These are phyloP conservation scores for Colletotrichum sp. DNA, from an alignment of 2,329 filamentous ascomycete species.

Conservation along the genomic window DNA sequence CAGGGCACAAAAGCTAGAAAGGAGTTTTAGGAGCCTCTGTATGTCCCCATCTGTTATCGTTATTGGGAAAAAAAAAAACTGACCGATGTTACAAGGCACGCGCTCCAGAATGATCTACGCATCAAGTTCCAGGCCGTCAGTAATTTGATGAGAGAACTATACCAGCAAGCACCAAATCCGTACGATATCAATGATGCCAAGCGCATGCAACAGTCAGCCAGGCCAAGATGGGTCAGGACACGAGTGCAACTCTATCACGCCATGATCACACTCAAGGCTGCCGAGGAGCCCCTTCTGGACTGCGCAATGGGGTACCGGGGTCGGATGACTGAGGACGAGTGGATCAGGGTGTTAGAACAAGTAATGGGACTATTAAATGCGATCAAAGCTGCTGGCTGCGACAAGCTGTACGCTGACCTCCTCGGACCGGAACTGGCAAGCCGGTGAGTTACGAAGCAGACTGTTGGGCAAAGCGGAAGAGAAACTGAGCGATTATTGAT, in stretches of 20 bases:
- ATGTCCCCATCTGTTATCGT: background rate
- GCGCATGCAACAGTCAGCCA: background rate
- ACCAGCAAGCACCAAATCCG: background rate
- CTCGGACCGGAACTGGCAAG: background rate
- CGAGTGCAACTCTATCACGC: background rate
- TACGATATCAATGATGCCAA: background rate
- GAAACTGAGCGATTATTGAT: background rate
- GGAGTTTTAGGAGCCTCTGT: background rate
- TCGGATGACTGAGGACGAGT: background rate
- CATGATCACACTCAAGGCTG: accelerated
- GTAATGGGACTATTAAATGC: background rate
- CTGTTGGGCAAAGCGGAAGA: background rate
- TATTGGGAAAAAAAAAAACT: background rate
- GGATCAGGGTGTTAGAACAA: background rate
- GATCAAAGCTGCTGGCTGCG: background rate
- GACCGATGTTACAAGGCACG: background rate
- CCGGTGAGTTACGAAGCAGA: background rate
- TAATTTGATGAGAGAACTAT: background rate
- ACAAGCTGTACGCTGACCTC: background rate
- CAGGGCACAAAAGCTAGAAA: background rate
- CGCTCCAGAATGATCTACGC: background rate
- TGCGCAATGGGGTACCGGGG: background rate
- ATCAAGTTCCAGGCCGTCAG: background rate
- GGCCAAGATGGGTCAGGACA: background rate
- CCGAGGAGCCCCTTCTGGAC: background rate